phyloP scores from a whole-genome alignment of 768 basidiomycete species.

The Leccinum aurantiacum region DNA sequence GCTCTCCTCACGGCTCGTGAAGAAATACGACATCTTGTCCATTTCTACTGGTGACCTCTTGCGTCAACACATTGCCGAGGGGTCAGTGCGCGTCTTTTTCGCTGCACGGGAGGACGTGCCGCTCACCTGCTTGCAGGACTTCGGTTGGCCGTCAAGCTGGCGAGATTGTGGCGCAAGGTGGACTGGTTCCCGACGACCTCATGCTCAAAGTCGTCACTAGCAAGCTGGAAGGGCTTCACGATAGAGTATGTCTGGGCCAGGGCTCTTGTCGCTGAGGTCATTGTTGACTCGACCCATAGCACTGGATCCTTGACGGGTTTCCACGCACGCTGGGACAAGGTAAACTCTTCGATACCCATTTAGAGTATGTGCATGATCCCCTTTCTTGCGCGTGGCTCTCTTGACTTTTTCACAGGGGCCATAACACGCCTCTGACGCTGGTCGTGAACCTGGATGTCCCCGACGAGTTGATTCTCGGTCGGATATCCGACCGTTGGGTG shows the following conservation, averaged over 20 bases:
- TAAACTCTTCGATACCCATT: constrained; percentile 70
- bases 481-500: constrained; percentile 89
- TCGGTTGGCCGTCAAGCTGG: constrained; percentile 74
- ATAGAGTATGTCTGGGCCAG: constrained; percentile 48
- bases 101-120: not conserved
- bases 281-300: constrained; percentile 40
- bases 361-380: constrained; percentile 48
- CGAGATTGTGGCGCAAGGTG: constrained; percentile 75
- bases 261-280: not conserved
- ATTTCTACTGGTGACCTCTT: constrained; percentile 85
- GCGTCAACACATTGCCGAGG: constrained; percentile 76
- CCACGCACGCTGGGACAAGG: constrained; percentile 89
- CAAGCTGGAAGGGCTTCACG: constrained; percentile 64
- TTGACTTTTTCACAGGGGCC: constrained; percentile 43
- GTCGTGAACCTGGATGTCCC: constrained; percentile 88
- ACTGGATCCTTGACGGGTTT: constrained; percentile 93
- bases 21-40: constrained; percentile 76
- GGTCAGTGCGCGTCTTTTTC: constrained; percentile 14
- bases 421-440: constrained; percentile 67
- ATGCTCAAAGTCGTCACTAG: constrained; percentile 75
- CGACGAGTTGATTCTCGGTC: constrained; percentile 78
- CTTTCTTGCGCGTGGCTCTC: not conserved
- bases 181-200: constrained; percentile 73
- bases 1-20: constrained; percentile 67
- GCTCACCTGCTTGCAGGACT: constrained; percentile 43